Percentiles rank a stretch among this genome's conserved stretches.
phyloP scores from a whole-genome alignment of 1,284 basidiomycete genomes.

The Xanthoconium separans region DNA sequence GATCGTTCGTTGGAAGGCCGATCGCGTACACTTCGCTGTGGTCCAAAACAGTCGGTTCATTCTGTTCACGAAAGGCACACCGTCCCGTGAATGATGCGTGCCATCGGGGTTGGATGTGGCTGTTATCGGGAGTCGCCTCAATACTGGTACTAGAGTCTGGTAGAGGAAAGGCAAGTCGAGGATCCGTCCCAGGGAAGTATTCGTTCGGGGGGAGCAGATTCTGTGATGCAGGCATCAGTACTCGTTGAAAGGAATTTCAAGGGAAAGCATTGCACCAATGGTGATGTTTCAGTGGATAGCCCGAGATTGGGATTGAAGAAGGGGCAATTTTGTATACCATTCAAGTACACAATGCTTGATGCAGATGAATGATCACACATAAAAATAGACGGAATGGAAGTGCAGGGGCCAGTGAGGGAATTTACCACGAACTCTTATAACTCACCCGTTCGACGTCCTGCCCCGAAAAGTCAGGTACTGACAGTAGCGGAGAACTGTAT shows the following conservation, averaged over 20 bases:
- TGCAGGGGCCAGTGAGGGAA: not conserved
- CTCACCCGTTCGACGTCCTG: not conserved
- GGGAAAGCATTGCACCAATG: not conserved
- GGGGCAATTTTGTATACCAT: not conserved
- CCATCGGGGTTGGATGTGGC: not conserved
- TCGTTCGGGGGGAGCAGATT: not conserved
- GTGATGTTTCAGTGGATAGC: not conserved
- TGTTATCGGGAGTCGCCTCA: not conserved
- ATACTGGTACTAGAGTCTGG: not conserved
- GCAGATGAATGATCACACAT: not conserved
- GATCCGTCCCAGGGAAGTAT: not conserved
- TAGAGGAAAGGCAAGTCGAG: not conserved
- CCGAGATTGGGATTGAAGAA: not conserved
- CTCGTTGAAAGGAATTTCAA: not conserved
- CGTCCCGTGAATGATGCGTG: not conserved
- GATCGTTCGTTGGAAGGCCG: not conserved
- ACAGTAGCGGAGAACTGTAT: too few species aligned
- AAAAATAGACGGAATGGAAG: not conserved
- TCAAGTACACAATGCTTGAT: not conserved
- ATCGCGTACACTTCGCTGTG: not conserved
- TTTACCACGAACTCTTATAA: slow-evolving; percentile 7
- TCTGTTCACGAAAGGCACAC: not conserved
- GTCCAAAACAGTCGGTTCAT: not conserved
- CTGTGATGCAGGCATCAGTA: slow-evolving; percentile 5
- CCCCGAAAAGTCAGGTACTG: too few species aligned